Evolutionary conservation across 352 stramenopile genomes (phyloP).

Genomic region (Phytopythium ostracodes): DNA sequence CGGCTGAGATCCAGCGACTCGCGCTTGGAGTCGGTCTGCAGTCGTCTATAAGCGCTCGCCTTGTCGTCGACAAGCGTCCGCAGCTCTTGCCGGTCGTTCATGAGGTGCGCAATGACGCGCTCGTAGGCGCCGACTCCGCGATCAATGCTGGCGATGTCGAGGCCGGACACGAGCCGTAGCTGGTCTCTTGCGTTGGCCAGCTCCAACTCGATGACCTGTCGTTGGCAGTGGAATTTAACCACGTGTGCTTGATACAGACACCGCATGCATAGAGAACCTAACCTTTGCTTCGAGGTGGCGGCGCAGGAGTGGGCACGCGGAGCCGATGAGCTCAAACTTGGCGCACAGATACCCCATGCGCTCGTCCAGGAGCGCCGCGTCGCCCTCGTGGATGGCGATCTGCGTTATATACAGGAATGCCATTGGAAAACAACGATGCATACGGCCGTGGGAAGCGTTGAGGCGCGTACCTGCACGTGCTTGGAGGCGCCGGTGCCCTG

Average conservation of each 20-base stretch:
- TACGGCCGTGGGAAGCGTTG: too few species aligned
- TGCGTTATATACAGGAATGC: too few species aligned
- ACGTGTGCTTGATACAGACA: too few species aligned
- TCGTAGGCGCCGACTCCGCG: constrained; percentile 6
- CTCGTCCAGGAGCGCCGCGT: background rate
- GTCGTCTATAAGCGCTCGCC: constrained; percentile 4
- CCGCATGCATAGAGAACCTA: background rate
- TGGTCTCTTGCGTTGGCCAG: background rate
- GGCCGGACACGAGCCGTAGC: background rate
- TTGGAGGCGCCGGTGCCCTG: background rate
- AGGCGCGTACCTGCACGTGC: background rate
- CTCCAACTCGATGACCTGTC: constrained; percentile 9
- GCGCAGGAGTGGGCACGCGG: background rate
- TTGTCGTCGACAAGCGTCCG: constrained; percentile 10
- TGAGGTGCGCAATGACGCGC: constrained; percentile 5
- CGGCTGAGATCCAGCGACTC: constrained; percentile 5
- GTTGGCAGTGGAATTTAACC: too few species aligned
- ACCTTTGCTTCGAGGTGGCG: constrained; percentile 6
- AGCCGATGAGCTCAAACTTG: constrained; percentile 1
- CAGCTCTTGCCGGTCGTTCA: constrained; percentile 1
- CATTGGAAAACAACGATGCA: too few species aligned
- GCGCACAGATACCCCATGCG: constrained; percentile 3
- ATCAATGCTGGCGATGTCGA: background rate
- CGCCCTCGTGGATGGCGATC: constrained; percentile 6
- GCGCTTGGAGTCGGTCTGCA: constrained; percentile 12